These are phyloP conservation scores for Suhomyces vadensis DNA, from an alignment of 805 yeast genomes.

Conservation along the genomic window DNA sequence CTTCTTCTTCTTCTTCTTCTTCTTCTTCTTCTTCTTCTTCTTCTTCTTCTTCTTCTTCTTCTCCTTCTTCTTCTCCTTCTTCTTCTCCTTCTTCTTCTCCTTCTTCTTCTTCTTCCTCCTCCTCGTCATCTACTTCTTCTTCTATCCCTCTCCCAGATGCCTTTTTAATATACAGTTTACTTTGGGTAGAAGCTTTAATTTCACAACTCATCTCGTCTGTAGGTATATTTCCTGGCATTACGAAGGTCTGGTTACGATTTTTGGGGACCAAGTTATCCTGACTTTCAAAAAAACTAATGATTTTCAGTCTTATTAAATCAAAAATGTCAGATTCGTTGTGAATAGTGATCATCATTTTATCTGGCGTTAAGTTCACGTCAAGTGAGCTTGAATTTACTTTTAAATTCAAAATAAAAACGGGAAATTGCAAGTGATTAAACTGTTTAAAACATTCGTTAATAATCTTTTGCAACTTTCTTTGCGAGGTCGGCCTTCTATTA, in stretches of 20 bases:
- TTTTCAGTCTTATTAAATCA: constrained; percentile 52
- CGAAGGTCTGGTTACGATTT: neutral
- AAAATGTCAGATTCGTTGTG: constrained; percentile 65
- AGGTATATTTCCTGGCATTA: too few species aligned
- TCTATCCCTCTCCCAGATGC: too few species aligned
- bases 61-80: too few species aligned
- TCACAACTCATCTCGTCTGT: too few species aligned
- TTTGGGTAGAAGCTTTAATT: too few species aligned
- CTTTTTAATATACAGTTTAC: too few species aligned
- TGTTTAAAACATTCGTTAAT: constrained; percentile 73
- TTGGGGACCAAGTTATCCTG: constrained; percentile 27
- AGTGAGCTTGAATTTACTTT: constrained; percentile 48
- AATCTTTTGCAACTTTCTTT: constrained; percentile 55
- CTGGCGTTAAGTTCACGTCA: constrained; percentile 94
- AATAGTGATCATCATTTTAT: constrained; percentile 71
- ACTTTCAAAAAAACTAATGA: constrained; percentile 48
- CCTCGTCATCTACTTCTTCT: too few species aligned
- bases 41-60: constrained; percentile 2
- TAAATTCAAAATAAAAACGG: constrained; percentile 66
- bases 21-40: constrained; percentile 7
- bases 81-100: too few species aligned
- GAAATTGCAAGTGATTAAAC: constrained; percentile 72
- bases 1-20: too few species aligned
- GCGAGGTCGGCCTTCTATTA: constrained; percentile 71
- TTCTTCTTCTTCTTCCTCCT: too few species aligned